Base-by-base conservation (phyloP, 75 land plant species). In the Gnetum montanum region DNA sequence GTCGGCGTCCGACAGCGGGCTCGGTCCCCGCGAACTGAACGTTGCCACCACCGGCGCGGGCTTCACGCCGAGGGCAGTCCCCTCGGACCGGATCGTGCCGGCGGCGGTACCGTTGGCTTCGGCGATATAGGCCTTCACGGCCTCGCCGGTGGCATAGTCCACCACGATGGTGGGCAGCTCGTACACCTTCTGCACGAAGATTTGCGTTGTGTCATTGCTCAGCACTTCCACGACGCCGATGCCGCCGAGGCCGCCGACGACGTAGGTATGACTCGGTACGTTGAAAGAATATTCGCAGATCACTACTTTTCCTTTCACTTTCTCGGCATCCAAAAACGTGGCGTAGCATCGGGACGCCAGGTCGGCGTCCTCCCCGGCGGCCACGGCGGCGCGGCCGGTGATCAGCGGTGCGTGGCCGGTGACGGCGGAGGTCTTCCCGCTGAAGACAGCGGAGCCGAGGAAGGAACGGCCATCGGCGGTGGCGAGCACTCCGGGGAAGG, bases 1-100 rank as follows among this genome's bases (percentile, higher is more conserved):
- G 11, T 64, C 71, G 0, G 76, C 75, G 56, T 45, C 55, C n/a
- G n/a, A n/a, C n/a, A 24, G 37, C 4, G 56, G 41, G 55, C 48
- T 67, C 0, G 89, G 89, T 1, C 86, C 86, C 28, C 86, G 35
- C 4, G 89, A 77, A 7, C 86, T 77, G 69, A 76, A 82, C 10
- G 57, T 56, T 12, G 73, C 66, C 16, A 82, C 71, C 18, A 28
- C 37, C 7, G 81, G 82, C 18, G 75, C 59, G 3, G 26, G n/a
- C 1, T 38, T 8, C 3, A 30, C 55, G 35, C 78, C 72, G 8
- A 68, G 60, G 1, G 43, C 34, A 0, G 35, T 37, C 8, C 70
- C 79, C 8, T 28, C 16, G 27, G 60, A 56, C 13, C 18, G 8
- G 40, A 78, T 31, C 8, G 55, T 15, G 0, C n/a, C n/a, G 8